Base-by-base conservation (phyloP, 2,329 filamentous ascomycete species). In the Aspergillus sp. region DNA sequence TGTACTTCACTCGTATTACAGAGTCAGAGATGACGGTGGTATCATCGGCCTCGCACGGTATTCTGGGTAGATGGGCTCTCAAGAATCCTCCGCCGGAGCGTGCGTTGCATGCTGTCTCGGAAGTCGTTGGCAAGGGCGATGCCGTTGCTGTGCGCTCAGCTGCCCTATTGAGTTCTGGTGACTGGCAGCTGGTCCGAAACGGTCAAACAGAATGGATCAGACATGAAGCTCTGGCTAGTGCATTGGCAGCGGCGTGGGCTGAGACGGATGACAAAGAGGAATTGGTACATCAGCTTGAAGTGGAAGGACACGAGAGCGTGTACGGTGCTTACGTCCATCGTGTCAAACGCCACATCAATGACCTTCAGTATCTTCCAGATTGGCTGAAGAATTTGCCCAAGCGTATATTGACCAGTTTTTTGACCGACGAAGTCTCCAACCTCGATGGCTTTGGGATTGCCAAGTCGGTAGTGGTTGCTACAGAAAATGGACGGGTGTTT, bases 1-100 rank as follows among this genome's bases (percentile, higher is more conserved):
- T 95, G 5, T 96, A 88, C 71, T 95, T 97, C 64, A 90, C 86
- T 2, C 82, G 90, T 49, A 75, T 93, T 50, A 89, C 87, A 0
- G 73, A 82, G 32, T 80, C 85, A 6, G 87, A 94, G 60, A 75
- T 88, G 2, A 74, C 78, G 29, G 74, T 95, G 28, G 76, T 87
- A 4, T 88, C 87, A 1, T 94, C 89, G 0, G 74, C 75, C 29
- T 93, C 88, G 1, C 81, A 90, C 55, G 82, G 77, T n/a, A 70
- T 89, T 35, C 73, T 96, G 30, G 85, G 81, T 9, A 79, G 82
- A 45, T 96, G 88, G 88, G 67, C 78, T 2, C 63, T 85, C 28
- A 77, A 79, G 49, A 55, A 70, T 57, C 65, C 30, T 59, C 67
- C 44, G 65, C 46, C 68, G 39, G 67, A 75, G 26, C 65, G 65